These are phyloP conservation scores for Fennellomyces sp. DNA, from an alignment of 371 early-diverging fungal genomes.

Conservation along the genomic window DNA sequence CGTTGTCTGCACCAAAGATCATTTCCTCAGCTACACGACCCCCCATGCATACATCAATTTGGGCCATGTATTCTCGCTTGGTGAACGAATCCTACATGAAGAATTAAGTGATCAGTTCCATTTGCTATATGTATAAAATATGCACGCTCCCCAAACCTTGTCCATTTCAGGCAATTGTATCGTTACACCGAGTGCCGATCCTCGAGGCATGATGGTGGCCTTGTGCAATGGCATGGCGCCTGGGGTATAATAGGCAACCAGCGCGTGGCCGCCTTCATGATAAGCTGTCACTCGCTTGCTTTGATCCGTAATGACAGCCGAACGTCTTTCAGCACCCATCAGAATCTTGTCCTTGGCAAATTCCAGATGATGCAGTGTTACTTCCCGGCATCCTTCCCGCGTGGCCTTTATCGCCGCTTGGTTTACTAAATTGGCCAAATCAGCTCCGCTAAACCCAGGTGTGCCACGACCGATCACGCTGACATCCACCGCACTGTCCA, in stretches of 20 bases:
- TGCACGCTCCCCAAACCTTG: too few relatives aligned
- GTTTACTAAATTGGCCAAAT: conserved; percentile 95
- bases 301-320: conserved; percentile 89
- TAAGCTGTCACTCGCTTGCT: conserved; percentile 91
- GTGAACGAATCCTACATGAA: conserved; percentile 69
- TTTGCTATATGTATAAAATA: too few relatives aligned
- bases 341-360: conserved; percentile 97
- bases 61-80: conserved; percentile 83
- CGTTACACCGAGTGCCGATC: conserved; percentile 88
- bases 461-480: conserved; percentile 94
- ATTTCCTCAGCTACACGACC: conserved; percentile 97
- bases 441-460: conserved; percentile 97
- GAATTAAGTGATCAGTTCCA: too few relatives aligned
- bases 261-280: conserved; percentile 98
- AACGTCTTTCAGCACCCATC: conserved; percentile 95
- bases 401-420: conserved; percentile 95
- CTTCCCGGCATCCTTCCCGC: conserved; percentile 69
- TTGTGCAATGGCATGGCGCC: conserved; percentile 98
- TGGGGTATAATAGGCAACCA: conserved; percentile 94
- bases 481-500: conserved; percentile 71
- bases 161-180: conserved; percentile 97
- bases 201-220: conserved; percentile 98
- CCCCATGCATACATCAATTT: conserved; percentile 96
- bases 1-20: conserved; percentile 90
- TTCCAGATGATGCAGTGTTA: conserved; percentile 85